These are phyloP conservation scores for Rhynchospora tenuis DNA, from an alignment of 176 grass and related monocot genomes.

Conservation along the genomic window DNA sequence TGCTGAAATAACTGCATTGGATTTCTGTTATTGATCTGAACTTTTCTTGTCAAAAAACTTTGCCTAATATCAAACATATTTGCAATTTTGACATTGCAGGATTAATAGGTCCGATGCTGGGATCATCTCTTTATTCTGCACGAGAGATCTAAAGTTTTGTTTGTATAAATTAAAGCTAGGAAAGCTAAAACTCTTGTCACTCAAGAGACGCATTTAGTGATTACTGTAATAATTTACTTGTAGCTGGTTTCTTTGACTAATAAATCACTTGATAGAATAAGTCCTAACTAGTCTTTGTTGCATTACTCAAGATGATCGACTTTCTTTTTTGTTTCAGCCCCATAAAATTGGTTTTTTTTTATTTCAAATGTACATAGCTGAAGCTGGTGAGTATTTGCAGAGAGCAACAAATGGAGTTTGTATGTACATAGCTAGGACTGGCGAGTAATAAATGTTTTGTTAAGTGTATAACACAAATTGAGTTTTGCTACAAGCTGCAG, in stretches of 20 bases:
- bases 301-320: not conserved
- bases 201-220: not conserved
- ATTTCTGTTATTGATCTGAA: not conserved
- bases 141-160: slow-evolving; percentile 1
- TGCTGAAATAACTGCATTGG: not conserved
- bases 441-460: not conserved
- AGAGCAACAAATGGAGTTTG: not conserved
- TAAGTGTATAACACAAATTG: not conserved
- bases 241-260: not conserved
- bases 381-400: not conserved
- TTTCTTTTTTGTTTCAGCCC: not conserved
- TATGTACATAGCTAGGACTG: not conserved
- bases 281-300: not conserved
- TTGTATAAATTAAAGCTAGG: not conserved
- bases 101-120: not conserved
- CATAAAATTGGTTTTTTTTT: not conserved
- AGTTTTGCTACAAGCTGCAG: not conserved
- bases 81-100: not conserved
- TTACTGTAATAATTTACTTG: slow-evolving; percentile 8
- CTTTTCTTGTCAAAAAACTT: not conserved
- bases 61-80: not conserved
- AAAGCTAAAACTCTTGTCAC: not conserved
- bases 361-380: not conserved
- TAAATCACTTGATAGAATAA: not conserved
- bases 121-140: not conserved